These are phyloP conservation scores for Fragaria iinumae DNA, from an alignment of 306 rosid species.

Conservation along the genomic window DNA sequence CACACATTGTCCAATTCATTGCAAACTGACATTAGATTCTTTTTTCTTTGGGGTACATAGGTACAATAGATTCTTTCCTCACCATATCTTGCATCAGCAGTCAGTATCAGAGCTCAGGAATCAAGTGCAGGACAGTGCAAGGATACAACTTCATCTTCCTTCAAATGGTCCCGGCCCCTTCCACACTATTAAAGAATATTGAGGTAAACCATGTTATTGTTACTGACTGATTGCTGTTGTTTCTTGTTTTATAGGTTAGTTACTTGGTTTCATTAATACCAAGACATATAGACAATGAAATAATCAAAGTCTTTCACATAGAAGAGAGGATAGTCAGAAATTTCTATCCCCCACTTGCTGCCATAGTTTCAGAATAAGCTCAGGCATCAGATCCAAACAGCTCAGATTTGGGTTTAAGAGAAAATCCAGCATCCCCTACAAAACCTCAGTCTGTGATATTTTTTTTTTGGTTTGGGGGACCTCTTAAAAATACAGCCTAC, in stretches of 20 bases:
- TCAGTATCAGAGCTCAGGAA: slow-evolving; percentile 4
- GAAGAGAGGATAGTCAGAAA: neutral
- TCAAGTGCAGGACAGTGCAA: slow-evolving; percentile 1
- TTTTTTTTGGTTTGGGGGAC: slow-evolving; percentile 6
- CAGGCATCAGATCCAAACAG: slow-evolving; percentile 14
- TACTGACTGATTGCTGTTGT: neutral
- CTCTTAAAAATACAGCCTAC: slow-evolving; percentile 3
- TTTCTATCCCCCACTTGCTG: slow-evolving; percentile 25
- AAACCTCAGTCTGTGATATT: slow-evolving; percentile 4
- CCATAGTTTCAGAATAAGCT: slow-evolving; percentile 8
- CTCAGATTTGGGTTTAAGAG: neutral
- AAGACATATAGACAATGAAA: neutral
- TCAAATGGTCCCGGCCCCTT: neutral
- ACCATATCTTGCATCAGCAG: neutral
- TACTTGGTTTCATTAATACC: neutral
- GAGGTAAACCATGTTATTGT: neutral
- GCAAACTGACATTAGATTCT: neutral
- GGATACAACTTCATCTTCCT: neutral
- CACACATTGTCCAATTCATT: neutral
- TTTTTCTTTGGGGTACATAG: neutral
- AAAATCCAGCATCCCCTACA: slow-evolving; percentile 17
- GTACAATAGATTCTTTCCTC: neutral
- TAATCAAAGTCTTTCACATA: neutral
- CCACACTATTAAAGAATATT: neutral
- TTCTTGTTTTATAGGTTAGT: neutral